Evolutionary conservation across 176 grass and related monocot genomes (phyloP).

Genomic region (Phyllostachys edulis): DNA sequence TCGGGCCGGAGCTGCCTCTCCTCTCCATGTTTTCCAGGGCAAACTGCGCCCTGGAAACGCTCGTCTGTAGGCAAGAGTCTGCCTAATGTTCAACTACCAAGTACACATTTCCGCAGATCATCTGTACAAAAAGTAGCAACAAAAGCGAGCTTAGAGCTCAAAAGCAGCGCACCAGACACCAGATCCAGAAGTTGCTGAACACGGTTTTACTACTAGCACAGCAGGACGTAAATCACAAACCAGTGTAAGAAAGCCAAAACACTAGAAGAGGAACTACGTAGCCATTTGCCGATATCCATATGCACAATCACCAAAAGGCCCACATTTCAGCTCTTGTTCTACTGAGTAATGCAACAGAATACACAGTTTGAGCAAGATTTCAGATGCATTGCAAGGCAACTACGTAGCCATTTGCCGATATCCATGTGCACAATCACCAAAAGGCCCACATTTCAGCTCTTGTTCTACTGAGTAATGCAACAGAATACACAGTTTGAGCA

Average conservation of each 20-base stretch:
- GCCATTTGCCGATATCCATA: too few species aligned
- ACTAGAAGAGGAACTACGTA: background rate
- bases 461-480: too few species aligned
- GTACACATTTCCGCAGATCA: background rate
- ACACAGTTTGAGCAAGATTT: background rate
- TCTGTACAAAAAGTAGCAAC: background rate
- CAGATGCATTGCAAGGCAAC: too few species aligned
- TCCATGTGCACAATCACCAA: too few species aligned
- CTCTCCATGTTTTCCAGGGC: too few species aligned
- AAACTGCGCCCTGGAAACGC: too few species aligned
- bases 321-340: background rate
- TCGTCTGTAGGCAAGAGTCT: too few species aligned
- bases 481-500: too few species aligned
- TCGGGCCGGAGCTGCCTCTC: too few species aligned
- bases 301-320: too few species aligned
- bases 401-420: too few species aligned
- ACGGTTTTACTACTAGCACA: background rate
- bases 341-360: background rate
- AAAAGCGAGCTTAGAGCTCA: background rate
- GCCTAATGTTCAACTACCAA: background rate
- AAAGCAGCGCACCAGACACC: background rate
- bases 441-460: too few species aligned
- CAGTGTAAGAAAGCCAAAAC: background rate
- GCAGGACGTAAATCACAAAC: background rate
- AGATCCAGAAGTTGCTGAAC: background rate